Base-by-base conservation (phyloP, 169 alveolate species). In the Ichthyophthirius multifiliis region DNA sequence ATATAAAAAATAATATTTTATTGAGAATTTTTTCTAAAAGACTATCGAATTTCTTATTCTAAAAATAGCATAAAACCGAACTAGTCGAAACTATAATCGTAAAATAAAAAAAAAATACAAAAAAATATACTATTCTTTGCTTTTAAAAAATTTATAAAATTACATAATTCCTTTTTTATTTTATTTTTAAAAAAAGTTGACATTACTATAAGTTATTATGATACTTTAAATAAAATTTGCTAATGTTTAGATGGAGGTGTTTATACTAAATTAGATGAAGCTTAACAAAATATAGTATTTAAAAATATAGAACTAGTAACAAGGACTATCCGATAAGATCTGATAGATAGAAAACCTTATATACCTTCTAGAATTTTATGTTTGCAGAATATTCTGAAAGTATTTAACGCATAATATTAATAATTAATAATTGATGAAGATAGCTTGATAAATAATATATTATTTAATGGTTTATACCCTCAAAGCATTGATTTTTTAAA, bases 381-480 rank as follows among this genome's bases (percentile, higher is more conserved):
- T 41, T 37, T 81, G n/a, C n/a, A 67, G 41, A 48, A 30, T 55
- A 81, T 81, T 23, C 34, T 32, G 5, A 18, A 71, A 16, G 73
- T 41, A 27, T 81, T 71, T 39, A 20, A 62, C 47, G 47, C 55
- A 9, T 37, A 43, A 41, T 67, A 64, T 27, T 23, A 75, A 31
- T 81, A 67, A 35, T 81, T 81, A 30, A n/a, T n/a, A n/a, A 71
- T 76, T 35, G 45, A 74, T 30, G 44, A 64, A 65, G 67, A 81
- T 9, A 76, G 39, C 6, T 62, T 81, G 6, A 76, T 81, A 12
- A 76, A 81, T 55, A 18, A 71, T 18, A 35, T 81, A 9, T 62
- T 81, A 6, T 55, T 81, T n/a, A 81, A 81, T 81, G 86, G 86
- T 0, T 43, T 81, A 15, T 76, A 81, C 43, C 76, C 81, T 6